Evolutionary conservation across 2,329 filamentous ascomycete genomes (phyloP), one percentile per base, ranked within the genome.

Genomic region (Penicillium expansum): DNA sequence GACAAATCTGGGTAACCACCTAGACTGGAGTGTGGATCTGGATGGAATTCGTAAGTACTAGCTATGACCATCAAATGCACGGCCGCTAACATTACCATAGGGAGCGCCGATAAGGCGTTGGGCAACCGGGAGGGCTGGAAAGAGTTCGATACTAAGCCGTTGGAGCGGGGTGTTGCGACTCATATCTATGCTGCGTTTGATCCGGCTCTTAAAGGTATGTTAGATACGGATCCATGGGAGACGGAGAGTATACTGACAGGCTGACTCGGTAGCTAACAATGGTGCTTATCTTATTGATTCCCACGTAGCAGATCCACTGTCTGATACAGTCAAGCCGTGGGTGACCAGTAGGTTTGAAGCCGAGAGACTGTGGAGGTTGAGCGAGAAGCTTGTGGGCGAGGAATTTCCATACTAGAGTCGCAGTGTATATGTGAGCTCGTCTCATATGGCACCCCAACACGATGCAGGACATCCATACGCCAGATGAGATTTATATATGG

Each of bases 321-420:
- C 55, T 2, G 71, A 75, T 10, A 66, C 69, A 0, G 74, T 74
- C 7, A 65, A 61, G 33, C 56, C 63, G 8, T 67, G 65, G 61
- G 64, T 64, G 16, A 66, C 59, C 5, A 64, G 60, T 33, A 60
- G 49, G n/a, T 48, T 67, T 35, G 67, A 70, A n/a, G 77, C 74
- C 1, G 74, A 78, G 37, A 74, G 70, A 49, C 57, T 81, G 33
- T 82, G 79, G 78, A 71, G 72, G 49, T 59, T 80, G 43, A 80
- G 77, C 44, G 79, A 82, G 64, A 68, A 74, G 50, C 61, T 80
- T 22, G 74, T 79, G 3, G 71, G 71, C 1, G 66, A 75, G 51
- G 67, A 71, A 35, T 79, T 79, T 29, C 24, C 44, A 20, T 67
- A 67, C 52, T 62, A 58, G 42, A 24, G n/a, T 18, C 10, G n/a